A percentile compares a stretch with the other conserved stretches of the same genome.
phyloP scores from a whole-genome alignment of 192 early-diverging fungal genomes.

The Entophlyctis luteolus region DNA sequence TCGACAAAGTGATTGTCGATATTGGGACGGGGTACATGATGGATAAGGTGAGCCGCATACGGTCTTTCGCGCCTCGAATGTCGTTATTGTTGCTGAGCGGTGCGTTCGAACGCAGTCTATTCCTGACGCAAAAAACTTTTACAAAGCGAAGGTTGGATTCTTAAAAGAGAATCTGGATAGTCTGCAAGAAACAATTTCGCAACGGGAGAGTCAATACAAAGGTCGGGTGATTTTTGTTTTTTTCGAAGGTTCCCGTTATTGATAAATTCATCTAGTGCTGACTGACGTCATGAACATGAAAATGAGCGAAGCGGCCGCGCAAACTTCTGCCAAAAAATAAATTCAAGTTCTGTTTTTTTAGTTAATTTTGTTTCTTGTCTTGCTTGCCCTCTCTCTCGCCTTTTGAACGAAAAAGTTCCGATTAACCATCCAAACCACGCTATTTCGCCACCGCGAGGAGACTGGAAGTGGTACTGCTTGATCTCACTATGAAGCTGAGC shows the following conservation, averaged over 20 bases:
- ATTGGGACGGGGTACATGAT: constrained; percentile 95
- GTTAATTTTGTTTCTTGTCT: no score
- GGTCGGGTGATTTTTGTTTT: constrained; percentile 4
- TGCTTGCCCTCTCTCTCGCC: no score
- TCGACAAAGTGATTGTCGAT: constrained; percentile 86
- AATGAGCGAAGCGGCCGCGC: constrained; percentile 7
- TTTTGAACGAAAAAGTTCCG: no score
- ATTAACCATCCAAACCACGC: no score
- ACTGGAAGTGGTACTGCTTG: no score
- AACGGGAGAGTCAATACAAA: constrained; percentile 60
- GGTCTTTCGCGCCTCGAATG: background rate
- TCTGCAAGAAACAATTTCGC: constrained; percentile 75
- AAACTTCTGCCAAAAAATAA: background rate
- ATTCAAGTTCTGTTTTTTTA: no score
- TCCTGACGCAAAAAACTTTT: constrained; percentile 79
- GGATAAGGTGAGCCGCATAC: constrained; percentile 68
- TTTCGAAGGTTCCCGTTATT: background rate
- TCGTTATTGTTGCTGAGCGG: background rate
- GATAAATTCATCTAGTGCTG: constrained; percentile 5
- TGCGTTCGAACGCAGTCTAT: constrained; percentile 46
- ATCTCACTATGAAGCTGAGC: no score
- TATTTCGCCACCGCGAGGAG: no score
- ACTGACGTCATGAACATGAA: constrained; percentile 27
- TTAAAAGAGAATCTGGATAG: constrained; percentile 76
- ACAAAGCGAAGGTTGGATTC: constrained; percentile 76